Evolutionary conservation across 352 stramenopile genomes (phyloP), one percentile per base, ranked within the genome.

Genomic region (Phytophthora multivora): DNA sequence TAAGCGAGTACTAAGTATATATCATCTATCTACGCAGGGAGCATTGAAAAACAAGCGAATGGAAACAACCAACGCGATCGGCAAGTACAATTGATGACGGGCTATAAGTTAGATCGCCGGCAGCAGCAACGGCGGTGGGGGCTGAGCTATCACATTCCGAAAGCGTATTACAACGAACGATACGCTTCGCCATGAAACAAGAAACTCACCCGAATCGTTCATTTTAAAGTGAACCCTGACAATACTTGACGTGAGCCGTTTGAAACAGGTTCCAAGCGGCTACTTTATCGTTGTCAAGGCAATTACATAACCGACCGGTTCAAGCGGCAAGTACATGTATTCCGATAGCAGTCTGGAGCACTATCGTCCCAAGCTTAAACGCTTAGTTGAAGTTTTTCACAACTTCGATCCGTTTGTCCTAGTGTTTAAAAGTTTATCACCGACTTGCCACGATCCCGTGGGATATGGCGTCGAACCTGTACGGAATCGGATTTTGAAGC

Each of bases 381-480:
- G 21, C 35, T 40, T 40, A 16, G 18, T 64, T 66, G 40, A 60
- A 64, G 51, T 65, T 69, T 64, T 59, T 18, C 8, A 51, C 18
- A 3, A 16, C 36, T 25, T 56, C 10, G 16, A 16, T 57, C 41
- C n/a, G 18, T 40, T 23, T 18, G 5, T 33, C 38, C 50, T 52
- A 49, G 19, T 30, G 23, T 50, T 35, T 19, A 23, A 54, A 21
- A 30, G 16, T 7, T 19, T 42, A 48, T 59, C 25, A 43, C 28
- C 0, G 28, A 49, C 30, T 52, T 59, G 39, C 42, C 52, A 47
- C 48, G 57, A 59, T 64, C 56, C 39, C n/a, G n/a, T 58, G 51
- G 28, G 56, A 65, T 65, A 23, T 53, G 49, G 31, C 54, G 12
- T 43, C 63, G 43, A 59, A 59, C 38, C 18, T 53, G 15, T 16